phyloP scores from a whole-genome alignment of 148 eudicot species.

The Cornus controversa region DNA sequence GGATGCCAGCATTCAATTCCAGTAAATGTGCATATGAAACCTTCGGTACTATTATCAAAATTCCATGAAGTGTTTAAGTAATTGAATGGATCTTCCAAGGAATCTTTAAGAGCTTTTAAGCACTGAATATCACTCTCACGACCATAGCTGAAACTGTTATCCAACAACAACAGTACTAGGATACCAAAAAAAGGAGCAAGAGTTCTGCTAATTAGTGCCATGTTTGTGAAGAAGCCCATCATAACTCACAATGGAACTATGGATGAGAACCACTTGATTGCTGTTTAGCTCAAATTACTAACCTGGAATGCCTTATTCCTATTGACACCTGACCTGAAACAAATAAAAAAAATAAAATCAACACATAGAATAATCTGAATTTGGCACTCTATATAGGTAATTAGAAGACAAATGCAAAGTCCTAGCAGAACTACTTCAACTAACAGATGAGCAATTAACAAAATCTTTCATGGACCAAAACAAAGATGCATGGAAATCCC shows the following conservation, averaged over 20 bases:
- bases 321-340: background rate
- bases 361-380: background rate
- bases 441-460: background rate
- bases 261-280: background rate
- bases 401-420: constrained; percentile 2
- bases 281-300: background rate
- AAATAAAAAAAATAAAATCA: background rate
- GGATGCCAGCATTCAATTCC: constrained; percentile 64
- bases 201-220: constrained; percentile 12
- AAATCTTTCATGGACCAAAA: background rate
- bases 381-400: background rate
- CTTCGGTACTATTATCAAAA: constrained; percentile 45
- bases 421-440: background rate
- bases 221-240: constrained; percentile 4
- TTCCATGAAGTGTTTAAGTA: constrained; percentile 33
- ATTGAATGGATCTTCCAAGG: constrained; percentile 47
- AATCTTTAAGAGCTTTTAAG: constrained; percentile 45
- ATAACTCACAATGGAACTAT: background rate
- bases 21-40: constrained; percentile 47
- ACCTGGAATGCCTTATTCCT: background rate
- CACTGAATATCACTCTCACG: constrained; percentile 40
- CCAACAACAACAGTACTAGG: constrained; percentile 22
- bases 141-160: constrained; percentile 15
- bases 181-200: background rate
- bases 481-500: background rate